Evolutionary conservation across 208 protist species (phyloP).

Genomic region (Trypanosoma congolense): DNA sequence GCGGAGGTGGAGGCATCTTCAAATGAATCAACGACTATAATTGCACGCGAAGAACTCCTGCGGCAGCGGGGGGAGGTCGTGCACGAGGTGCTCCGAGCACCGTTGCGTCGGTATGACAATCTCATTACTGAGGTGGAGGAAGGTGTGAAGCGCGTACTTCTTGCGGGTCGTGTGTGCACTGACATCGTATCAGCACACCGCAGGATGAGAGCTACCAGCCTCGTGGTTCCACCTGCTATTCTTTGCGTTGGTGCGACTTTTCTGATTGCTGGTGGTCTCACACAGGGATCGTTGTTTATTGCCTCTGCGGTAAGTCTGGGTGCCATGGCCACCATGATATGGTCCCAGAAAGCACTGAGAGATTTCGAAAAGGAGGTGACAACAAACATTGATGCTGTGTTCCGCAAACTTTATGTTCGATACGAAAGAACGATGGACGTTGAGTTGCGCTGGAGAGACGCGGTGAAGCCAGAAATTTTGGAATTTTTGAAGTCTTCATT

Average conservation of each 20-base stretch:
- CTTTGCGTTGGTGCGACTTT: conserved; percentile 14
- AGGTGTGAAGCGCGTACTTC: conserved; percentile 40
- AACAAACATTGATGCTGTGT: conserved; percentile 26
- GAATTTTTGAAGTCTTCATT: conserved; percentile 17
- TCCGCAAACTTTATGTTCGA: conserved; percentile 38
- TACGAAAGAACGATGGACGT: conserved; percentile 43
- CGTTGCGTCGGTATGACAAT: conserved; percentile 71
- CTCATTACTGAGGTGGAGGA: conserved; percentile 72
- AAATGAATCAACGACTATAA: conserved; percentile 11
- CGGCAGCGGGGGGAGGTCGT: conserved; percentile 55
- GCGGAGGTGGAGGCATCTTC: background rate
- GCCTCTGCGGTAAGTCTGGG: conserved; percentile 6
- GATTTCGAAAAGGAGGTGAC: conserved; percentile 28
- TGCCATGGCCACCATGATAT: conserved; percentile 3
- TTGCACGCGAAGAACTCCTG: conserved; percentile 43
- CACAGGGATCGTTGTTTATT: conserved; percentile 19
- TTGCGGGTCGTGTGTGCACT: conserved; percentile 43
- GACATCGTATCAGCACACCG: conserved; percentile 40
- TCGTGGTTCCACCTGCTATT: conserved; percentile 14
- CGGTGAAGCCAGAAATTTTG: conserved; percentile 50
- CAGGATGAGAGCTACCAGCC: conserved; percentile 16
- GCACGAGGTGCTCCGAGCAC: conserved; percentile 48
- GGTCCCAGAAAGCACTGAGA: conserved; percentile 15
- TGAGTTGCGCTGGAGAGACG: conserved; percentile 46
- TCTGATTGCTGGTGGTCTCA: conserved; percentile 23